Evolutionary conservation across 306 rosid species (phyloP).

Genomic region (Cucurbita moschata): DNA sequence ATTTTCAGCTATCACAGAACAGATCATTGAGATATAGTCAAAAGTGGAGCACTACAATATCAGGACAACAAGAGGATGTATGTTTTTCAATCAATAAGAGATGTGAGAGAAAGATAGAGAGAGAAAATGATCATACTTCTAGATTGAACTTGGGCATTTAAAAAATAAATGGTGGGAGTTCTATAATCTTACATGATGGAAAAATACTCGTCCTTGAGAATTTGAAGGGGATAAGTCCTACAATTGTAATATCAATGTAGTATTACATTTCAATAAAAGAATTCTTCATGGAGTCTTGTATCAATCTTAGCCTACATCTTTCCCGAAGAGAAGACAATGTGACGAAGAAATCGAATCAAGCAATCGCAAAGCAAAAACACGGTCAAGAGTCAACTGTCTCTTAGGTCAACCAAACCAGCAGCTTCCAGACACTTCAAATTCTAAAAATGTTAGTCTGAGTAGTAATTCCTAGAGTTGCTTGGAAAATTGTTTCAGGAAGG

Average conservation of each 20-base stretch:
- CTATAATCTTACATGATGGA: background rate
- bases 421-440: constrained; percentile 6
- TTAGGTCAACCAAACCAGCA: background rate
- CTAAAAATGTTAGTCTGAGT: background rate
- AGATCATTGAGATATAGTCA: background rate
- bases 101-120: background rate
- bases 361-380: constrained; percentile 8
- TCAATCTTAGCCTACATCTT: background rate
- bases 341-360: constrained; percentile 11
- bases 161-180: background rate
- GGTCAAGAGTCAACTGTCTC: constrained; percentile 25
- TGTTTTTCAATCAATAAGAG: background rate
- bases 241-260: background rate
- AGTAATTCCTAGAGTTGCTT: background rate
- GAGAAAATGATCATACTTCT: background rate
- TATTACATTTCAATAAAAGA: background rate
- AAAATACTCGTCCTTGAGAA: background rate
- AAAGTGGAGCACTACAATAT: background rate
- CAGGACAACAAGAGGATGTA: background rate
- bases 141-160: background rate
- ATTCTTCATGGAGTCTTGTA: background rate
- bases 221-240: background rate
- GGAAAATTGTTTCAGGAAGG: background rate
- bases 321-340: constrained; percentile 4
- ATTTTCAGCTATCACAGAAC: background rate